Evolutionary conservation across 306 rosid species (phyloP).

Genomic region (Herpetospermum pedunculosum): DNA sequence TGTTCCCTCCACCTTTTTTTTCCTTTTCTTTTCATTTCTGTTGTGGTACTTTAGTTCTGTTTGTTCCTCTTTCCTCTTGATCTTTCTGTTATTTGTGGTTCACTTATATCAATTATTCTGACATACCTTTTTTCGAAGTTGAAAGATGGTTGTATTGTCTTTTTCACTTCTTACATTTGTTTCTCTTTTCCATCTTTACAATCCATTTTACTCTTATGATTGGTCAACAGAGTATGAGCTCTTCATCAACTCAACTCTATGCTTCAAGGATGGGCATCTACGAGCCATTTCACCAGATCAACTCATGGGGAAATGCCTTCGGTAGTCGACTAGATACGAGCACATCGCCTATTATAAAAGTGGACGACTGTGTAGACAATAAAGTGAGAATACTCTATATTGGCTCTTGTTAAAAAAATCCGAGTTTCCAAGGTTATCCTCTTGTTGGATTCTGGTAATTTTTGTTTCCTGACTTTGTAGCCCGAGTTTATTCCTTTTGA

Average conservation of each 20-base stretch:
- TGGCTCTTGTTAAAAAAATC: neutral
- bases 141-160: neutral
- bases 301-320: constrained; percentile 59
- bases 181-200: neutral
- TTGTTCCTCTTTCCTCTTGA: neutral
- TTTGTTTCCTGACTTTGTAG: constrained; percentile 29
- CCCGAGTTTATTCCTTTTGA: constrained; percentile 41
- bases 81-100: neutral
- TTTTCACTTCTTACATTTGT: neutral
- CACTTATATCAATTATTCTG: neutral
- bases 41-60: neutral
- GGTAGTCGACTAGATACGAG: constrained; percentile 33
- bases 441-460: constrained; percentile 8
- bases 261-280: constrained; percentile 57
- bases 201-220: constrained; percentile 6
- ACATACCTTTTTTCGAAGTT: neutral
- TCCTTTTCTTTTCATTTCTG: too few relatives aligned
- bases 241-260: constrained; percentile 40
- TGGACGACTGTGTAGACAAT: constrained; percentile 30
- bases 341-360: constrained; percentile 35
- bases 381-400: constrained; percentile 27
- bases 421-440: constrained; percentile 8
- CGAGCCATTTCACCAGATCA: constrained; percentile 65
- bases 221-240: constrained; percentile 38
- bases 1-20: neutral